phyloP scores from a whole-genome alignment of 78 protist genomes.

The Mantamonas sphyraenae region DNA sequence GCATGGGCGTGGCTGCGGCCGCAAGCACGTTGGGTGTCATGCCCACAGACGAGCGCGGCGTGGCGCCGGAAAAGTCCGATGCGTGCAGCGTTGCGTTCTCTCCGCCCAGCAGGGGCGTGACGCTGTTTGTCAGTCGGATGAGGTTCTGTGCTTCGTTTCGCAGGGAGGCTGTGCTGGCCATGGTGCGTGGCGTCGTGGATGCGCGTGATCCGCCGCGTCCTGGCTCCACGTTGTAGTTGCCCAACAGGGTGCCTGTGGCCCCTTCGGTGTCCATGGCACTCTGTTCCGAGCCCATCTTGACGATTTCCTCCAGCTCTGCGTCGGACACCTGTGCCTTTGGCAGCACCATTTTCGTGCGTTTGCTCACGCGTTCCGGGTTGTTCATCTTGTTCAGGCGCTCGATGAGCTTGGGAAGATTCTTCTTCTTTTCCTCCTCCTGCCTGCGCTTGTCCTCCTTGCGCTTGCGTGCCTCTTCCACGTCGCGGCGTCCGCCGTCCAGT shows the following conservation, averaged over 20 bases:
- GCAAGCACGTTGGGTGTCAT: not conserved
- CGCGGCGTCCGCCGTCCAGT: slow-evolving; percentile 43
- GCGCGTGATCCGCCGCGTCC: not conserved
- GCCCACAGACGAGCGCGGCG: not conserved
- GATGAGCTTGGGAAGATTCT: slow-evolving; percentile 52
- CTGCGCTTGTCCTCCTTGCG: slow-evolving; percentile 36
- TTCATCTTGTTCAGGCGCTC: slow-evolving; percentile 19
- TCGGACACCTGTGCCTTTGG: slow-evolving; percentile 80
- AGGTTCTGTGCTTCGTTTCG: not conserved
- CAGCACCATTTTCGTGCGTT: slow-evolving; percentile 2
- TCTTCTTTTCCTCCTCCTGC: slow-evolving; percentile 31
- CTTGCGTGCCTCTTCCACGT: slow-evolving; percentile 28
- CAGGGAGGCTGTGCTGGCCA: not conserved
- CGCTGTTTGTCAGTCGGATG: not conserved
- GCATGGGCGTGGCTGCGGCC: not conserved
- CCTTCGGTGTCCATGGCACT: no score
- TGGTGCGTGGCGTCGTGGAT: not conserved
- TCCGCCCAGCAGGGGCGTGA: slow-evolving; percentile 12
- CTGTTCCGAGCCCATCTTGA: slow-evolving; percentile 16
- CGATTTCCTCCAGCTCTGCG: slow-evolving; percentile 63
- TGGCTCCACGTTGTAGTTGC: slow-evolving; percentile 2
- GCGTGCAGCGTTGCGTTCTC: slow-evolving; percentile 9
- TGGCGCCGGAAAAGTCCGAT: slow-evolving; percentile 4
- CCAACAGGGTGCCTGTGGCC: not conserved
- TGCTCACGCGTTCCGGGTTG: not conserved